These are phyloP conservation scores for Chrysochromulina parva DNA, from an alignment of 78 protist genomes.

Conservation along the genomic window DNA sequence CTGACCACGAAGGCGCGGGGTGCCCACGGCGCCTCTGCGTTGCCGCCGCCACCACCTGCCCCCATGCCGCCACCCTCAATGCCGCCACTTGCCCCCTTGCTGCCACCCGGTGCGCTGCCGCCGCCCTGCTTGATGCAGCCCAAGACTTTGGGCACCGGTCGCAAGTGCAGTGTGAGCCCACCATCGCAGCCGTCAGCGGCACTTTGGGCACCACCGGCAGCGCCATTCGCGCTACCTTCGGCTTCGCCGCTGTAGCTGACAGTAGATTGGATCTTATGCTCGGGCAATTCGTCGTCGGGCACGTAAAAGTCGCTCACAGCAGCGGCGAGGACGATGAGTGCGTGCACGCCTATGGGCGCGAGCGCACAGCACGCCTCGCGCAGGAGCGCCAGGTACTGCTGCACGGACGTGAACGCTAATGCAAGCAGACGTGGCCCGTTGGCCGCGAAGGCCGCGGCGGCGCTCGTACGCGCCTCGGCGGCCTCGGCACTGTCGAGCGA, in stretches of 20 bases:
- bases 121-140: neutral
- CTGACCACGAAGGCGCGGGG: slow-evolving; percentile 29
- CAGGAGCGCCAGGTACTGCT: slow-evolving; percentile 58
- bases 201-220: neutral
- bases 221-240: neutral
- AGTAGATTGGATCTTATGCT: slow-evolving; percentile 67
- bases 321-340: slow-evolving; percentile 49
- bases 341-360: neutral
- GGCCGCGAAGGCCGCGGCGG: neutral
- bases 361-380: slow-evolving; percentile 30
- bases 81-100: too few species aligned
- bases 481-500: too few species aligned
- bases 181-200: neutral
- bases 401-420: slow-evolving; percentile 52
- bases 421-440: neutral
- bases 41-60: neutral
- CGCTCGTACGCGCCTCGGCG: neutral
- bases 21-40: slow-evolving; percentile 30
- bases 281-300: slow-evolving; percentile 24
- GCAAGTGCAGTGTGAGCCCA: slow-evolving; percentile 18
- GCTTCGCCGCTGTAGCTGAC: too few species aligned
- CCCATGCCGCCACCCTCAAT: too few species aligned
- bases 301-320: slow-evolving; percentile 68
- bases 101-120: neutral
- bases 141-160: slow-evolving; percentile 61